Evolutionary conservation across 202 grass and related monocot genomes (phyloP).

Genomic region (Elaeis oleifera): DNA sequence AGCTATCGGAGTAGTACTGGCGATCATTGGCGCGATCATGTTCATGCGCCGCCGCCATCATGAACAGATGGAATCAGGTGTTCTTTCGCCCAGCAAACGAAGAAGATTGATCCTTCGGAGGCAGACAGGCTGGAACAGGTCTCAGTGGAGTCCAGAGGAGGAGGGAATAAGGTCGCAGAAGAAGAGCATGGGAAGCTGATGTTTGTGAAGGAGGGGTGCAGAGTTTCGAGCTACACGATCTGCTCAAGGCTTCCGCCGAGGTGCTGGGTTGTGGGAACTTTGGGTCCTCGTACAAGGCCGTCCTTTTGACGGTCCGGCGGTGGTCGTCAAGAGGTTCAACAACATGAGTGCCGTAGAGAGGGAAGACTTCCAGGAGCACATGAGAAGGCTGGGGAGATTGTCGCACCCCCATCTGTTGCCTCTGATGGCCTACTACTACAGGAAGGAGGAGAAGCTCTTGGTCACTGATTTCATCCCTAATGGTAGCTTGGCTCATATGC

Average conservation of each 20-base stretch:
- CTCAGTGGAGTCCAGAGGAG: background rate
- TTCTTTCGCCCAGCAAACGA: background rate
- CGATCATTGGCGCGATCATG: background rate
- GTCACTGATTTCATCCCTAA: constrained; percentile 8
- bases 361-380: constrained; percentile 17
- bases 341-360: background rate
- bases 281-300: constrained; percentile 14
- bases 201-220: background rate
- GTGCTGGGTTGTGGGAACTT: constrained; percentile 3
- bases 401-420: constrained; percentile 12
- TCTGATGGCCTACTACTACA: constrained; percentile 17
- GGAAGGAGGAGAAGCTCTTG: constrained; percentile 14
- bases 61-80: background rate
- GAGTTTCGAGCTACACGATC: constrained; percentile 1
- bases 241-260: constrained; percentile 10
- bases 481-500: constrained; percentile 6
- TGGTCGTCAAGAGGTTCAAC: constrained; percentile 20
- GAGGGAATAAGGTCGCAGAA: background rate
- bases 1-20: background rate
- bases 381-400: constrained; percentile 7
- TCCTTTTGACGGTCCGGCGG: background rate
- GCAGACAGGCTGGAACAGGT: background rate
- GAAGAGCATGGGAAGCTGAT: background rate
- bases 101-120: background rate
- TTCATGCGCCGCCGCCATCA: background rate